These are phyloP conservation scores for Alternaria sp. DNA, from an alignment of 2,329 filamentous ascomycete species.

Conservation along the genomic window DNA sequence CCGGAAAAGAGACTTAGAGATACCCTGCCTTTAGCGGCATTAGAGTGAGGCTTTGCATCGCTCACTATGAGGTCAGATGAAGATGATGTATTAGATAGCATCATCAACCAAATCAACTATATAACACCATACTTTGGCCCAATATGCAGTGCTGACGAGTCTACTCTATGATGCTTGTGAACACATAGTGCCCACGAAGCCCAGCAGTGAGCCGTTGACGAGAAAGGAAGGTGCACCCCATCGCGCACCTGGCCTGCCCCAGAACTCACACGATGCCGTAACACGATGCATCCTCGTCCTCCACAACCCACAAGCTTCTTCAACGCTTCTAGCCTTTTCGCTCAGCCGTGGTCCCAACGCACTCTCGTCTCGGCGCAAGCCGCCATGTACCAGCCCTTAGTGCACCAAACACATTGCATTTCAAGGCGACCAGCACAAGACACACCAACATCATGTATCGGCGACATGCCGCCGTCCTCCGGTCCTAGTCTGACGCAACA, in stretches of 20 bases:
- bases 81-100: conserved; percentile 8
- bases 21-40: conserved; percentile 39
- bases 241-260: not conserved
- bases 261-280: conserved; percentile 4
- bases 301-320: conserved; percentile 8
- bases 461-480: conserved; percentile 9
- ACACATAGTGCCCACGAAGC: not conserved
- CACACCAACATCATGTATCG: conserved; percentile 7
- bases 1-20: conserved; percentile 23
- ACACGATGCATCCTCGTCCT: not conserved
- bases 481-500: conserved; percentile 3
- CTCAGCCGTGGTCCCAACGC: not conserved
- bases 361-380: conserved; percentile 13
- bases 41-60: conserved; percentile 23
- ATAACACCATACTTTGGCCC: not conserved
- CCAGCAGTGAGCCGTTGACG: not conserved
- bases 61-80: conserved; percentile 34
- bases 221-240: conserved; percentile 7
- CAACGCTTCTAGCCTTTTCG: conserved; percentile 13
- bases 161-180: not conserved
- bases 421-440: not conserved
- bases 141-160: not conserved
- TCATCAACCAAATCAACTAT: conserved; percentile 1
- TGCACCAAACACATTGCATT: conserved; percentile 1
- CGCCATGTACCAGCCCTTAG: conserved; percentile 9